A percentile compares a stretch with the other conserved stretches of the same genome.
Conservation (phyloP, 192 early-diverging fungal species). For the Geranomyces michiganensis region DNA sequence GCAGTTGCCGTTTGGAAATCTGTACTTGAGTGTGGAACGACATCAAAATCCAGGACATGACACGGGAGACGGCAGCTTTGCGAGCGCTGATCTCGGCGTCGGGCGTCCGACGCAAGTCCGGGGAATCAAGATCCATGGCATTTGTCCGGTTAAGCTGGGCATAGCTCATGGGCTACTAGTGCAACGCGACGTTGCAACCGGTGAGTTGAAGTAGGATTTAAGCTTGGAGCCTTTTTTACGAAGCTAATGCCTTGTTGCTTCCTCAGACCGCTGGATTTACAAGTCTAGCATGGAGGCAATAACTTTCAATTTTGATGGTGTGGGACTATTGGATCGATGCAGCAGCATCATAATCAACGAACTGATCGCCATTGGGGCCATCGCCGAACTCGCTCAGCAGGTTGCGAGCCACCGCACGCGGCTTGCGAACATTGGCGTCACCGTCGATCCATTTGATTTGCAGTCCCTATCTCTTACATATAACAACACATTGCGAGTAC, state of each 20-base stretch:
- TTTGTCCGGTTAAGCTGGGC: conserved; percentile 1
- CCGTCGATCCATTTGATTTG: conserved; percentile 18
- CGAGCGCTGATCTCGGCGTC: background rate
- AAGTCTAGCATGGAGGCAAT: background rate
- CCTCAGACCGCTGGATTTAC: background rate
- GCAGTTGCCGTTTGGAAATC: background rate
- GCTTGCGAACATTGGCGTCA: conserved; percentile 21
- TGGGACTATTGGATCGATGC: background rate
- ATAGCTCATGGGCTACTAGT: background rate
- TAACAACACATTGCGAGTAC: background rate
- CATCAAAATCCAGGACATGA: background rate
- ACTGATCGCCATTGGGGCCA: background rate
- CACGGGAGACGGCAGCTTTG: background rate
- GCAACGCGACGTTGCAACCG: conserved; percentile 2
- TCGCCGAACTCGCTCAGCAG: conserved; percentile 19
- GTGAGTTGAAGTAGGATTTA: background rate
- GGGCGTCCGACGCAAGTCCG: background rate
- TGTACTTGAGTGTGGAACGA: conserved; percentile 1
- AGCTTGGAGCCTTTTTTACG: background rate
- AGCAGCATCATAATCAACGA: background rate
- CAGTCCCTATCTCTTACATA: conserved; percentile 1
- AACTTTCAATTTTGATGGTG: conserved; percentile 13
- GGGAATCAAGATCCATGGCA: background rate
- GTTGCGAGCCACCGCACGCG: background rate
- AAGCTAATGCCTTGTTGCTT: background rate